Base-by-base conservation (phyloP, 2,329 filamentous ascomycete genomes). In the Fusarium sp. region DNA sequence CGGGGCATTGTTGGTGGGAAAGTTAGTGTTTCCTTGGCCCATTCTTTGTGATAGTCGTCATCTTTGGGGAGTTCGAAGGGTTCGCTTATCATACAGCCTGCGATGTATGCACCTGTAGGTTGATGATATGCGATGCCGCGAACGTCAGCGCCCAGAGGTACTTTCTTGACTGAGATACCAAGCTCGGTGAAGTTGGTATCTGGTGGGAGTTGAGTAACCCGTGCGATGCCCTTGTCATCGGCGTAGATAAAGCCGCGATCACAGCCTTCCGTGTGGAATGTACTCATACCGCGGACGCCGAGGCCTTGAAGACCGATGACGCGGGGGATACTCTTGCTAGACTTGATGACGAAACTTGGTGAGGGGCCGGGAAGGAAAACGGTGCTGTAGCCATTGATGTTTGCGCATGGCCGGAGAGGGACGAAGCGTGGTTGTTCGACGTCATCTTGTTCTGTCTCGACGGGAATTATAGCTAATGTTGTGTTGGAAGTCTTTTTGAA, bases 21-120 rank as follows among this genome's bases (percentile, higher is more conserved):
- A 0, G 78, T 65, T 60, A 86, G 83, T 80, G 92, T 91, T 78
- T 97, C 95, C 70, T 89, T 89, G 28, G 91, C 89, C 90, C 95
- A 96, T 71, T 96, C 93, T 69, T 88, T 88, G 75, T 97, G 93
- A 71, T 94, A 91, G 66, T 97, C 92, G 72, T 95, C 95, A 75
- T 97, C 94, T 60, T 93, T 93, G 3, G 94, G 94, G 28, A 98
- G 87, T 80, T 94, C 93, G 79, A 97, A 98, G 6, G 91, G 89
- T 54, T 92, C 90, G 32, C 82, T 79, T 12, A 86, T 85, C 70
- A 91, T 92, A 63, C 93, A 95, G 8, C 91, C 94, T 21, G 96
- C 85, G 4, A 94, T 90, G 78, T 97, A 98, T 1, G 92, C 90
- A 28, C 90, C 89, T 46, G 92, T 92, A 1, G 91, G 89, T 4